A percentile compares a stretch with the other conserved stretches of the same genome.
Evolutionary conservation across 2,329 filamentous ascomycete species (phyloP).

Genomic region (Aspergillus ustus): DNA sequence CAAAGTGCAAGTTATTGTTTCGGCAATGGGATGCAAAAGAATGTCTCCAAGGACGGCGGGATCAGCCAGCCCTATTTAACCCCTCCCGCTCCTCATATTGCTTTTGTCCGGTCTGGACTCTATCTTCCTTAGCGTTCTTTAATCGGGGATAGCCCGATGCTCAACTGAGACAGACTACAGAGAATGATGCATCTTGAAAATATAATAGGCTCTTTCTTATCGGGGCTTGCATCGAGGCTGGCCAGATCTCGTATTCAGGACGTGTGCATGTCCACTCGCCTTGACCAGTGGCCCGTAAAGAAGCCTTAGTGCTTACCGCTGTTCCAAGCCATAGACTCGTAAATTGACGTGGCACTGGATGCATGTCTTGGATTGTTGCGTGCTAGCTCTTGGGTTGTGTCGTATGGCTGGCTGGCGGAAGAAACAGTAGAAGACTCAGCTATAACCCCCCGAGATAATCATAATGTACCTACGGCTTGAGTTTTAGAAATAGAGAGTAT

Average conservation of each 20-base stretch:
- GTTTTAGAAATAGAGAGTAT: too few relatives aligned
- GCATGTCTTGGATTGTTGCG: too few relatives aligned
- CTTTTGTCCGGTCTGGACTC: not conserved
- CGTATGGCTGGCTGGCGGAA: too few relatives aligned
- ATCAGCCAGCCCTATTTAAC: not conserved
- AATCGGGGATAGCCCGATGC: not conserved
- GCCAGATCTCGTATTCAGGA: not conserved
- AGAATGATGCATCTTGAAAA: not conserved
- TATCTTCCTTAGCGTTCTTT: not conserved
- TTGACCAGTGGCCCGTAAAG: not conserved
- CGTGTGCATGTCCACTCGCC: not conserved
- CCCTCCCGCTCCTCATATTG: not conserved
- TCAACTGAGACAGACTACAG: not conserved
- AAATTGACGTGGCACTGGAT: not conserved
- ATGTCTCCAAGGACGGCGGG: too few relatives aligned
- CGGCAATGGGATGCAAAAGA: not conserved
- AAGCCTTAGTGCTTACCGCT: not conserved
- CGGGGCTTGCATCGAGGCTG: not conserved
- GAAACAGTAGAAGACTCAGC: too few relatives aligned
- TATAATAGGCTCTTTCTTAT: not conserved
- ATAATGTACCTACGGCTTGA: too few relatives aligned
- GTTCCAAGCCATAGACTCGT: not conserved
- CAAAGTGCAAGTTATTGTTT: not conserved
- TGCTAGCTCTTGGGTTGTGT: too few relatives aligned
- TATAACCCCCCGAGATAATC: too few relatives aligned